Conservation (phyloP, 805 yeast genomes). For the Ogataea trehaloabstinens region DNA sequence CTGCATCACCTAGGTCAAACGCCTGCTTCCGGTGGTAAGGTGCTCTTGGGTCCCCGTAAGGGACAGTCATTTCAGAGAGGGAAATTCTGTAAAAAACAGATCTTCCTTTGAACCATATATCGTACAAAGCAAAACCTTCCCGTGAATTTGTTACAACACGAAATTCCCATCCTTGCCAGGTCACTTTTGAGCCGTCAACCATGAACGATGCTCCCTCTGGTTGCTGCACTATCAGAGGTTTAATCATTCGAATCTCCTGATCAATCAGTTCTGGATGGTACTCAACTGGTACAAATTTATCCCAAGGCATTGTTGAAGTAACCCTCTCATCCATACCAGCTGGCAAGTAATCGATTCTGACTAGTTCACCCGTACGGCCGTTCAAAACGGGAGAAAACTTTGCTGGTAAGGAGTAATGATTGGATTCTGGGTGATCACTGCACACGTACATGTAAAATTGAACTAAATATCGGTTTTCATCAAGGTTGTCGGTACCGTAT, state of each 20-base stretch:
- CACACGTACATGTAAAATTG: constrained; percentile 76
- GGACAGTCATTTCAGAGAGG: constrained; percentile 83
- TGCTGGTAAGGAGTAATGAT: constrained; percentile 73
- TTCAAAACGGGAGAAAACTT: constrained; percentile 75
- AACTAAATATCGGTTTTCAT: constrained; percentile 57
- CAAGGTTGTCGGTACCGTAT: constrained; percentile 65
- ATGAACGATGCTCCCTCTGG: constrained; percentile 80
- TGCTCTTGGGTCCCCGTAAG: constrained; percentile 81
- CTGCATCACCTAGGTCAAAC: constrained; percentile 82
- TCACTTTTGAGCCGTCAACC: constrained; percentile 57
- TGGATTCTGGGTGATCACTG: constrained; percentile 66
- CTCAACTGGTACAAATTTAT: constrained; percentile 59
- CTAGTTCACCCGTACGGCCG: constrained; percentile 53
- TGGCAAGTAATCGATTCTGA: constrained; percentile 73
- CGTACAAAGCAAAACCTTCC: constrained; percentile 78
- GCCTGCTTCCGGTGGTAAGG: constrained; percentile 88
- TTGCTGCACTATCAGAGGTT: constrained; percentile 67
- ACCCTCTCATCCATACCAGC: constrained; percentile 61
- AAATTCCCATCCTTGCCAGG: constrained; percentile 87
- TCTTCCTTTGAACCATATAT: constrained; percentile 73
- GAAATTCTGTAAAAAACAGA: constrained; percentile 71
- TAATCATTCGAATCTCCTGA: constrained; percentile 54
- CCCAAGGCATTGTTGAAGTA: constrained; percentile 60
- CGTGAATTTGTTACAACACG: constrained; percentile 66
- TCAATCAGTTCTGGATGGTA: constrained; percentile 72